phyloP scores from a whole-genome alignment of 2,329 filamentous ascomycete genomes.

The Pyrenochaeta sp. region DNA sequence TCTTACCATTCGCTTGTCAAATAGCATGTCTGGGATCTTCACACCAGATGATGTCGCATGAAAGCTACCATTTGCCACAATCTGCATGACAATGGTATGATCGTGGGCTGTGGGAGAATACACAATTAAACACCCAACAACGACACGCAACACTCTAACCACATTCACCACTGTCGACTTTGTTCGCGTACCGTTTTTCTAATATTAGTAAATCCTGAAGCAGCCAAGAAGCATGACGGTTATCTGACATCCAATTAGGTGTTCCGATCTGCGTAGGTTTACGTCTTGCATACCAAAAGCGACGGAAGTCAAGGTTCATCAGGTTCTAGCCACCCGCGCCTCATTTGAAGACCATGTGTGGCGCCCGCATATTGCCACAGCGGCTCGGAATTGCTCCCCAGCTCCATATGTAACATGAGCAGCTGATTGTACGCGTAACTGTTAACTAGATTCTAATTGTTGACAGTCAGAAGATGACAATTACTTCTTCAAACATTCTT shows the following conservation, averaged over 20 bases:
- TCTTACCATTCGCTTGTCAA: background rate
- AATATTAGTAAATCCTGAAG: constrained; percentile 6
- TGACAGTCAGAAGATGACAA: background rate
- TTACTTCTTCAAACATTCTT: background rate
- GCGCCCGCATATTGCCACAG: constrained; percentile 10
- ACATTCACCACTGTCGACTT: background rate
- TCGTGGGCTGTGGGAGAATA: constrained; percentile 9
- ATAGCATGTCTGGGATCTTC: background rate
- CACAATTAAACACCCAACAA: background rate
- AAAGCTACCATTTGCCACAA: constrained; percentile 8
- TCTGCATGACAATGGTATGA: background rate
- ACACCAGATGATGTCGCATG: background rate
- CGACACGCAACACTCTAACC: background rate
- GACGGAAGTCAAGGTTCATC: background rate
- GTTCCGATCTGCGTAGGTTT: constrained; percentile 9
- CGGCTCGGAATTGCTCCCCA: constrained; percentile 8
- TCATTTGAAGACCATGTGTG: background rate
- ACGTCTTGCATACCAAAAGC: constrained; percentile 12
- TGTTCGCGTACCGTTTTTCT: background rate
- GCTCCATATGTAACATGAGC: background rate
- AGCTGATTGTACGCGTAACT: constrained; percentile 10
- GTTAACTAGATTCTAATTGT: background rate
- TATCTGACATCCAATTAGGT: constrained; percentile 10
- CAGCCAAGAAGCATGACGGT: constrained; percentile 1
- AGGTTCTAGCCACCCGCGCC: background rate